Percentiles rank a stretch among this genome's conserved stretches.
These are phyloP conservation scores for Teratosphaeria nubilosa DNA, from an alignment of 2,329 filamentous ascomycete species.

Conservation along the genomic window DNA sequence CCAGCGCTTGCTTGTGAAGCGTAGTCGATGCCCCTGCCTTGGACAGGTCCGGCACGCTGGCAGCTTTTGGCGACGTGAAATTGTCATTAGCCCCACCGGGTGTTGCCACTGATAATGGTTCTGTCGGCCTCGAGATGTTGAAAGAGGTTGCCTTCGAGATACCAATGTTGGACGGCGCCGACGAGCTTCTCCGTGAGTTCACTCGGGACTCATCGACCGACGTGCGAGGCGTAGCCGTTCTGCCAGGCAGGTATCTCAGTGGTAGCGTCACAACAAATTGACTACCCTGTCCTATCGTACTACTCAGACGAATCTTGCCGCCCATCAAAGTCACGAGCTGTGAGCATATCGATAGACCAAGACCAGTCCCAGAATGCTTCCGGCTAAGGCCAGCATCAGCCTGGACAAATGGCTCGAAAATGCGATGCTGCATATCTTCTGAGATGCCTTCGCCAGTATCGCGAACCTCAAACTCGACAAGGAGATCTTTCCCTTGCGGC, in stretches of 20 bases:
- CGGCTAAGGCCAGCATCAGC: conserved; percentile 79
- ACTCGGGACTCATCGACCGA: conserved; percentile 14
- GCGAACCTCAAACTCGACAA: conserved; percentile 80
- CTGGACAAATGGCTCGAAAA: conserved; percentile 92
- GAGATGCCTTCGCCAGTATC: conserved; percentile 84
- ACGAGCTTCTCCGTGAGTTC: conserved; percentile 3
- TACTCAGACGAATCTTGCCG: conserved; percentile 62
- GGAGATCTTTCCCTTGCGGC: conserved; percentile 53
- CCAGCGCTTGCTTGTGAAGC: conserved; percentile 41
- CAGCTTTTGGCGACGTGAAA: neutral
- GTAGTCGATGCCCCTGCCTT: conserved; percentile 75
- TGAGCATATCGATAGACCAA: conserved; percentile 81
- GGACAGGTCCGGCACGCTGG: conserved; percentile 63
- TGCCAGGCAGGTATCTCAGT: conserved; percentile 62
- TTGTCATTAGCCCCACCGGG: neutral
- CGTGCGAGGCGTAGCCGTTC: conserved; percentile 43
- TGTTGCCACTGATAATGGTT: conserved; percentile 1
- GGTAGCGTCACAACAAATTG: conserved; percentile 78
- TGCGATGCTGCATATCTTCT: conserved; percentile 62
- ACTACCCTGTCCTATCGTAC: conserved; percentile 62
- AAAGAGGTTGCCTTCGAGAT: conserved; percentile 5
- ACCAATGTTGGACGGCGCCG: conserved; percentile 7
- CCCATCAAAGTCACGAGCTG: conserved; percentile 78
- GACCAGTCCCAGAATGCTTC: conserved; percentile 79
- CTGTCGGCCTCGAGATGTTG: conserved; percentile 7